Conservation (phyloP, 164 flowering plant genomes). For the Magnolia changhungtana region DNA sequence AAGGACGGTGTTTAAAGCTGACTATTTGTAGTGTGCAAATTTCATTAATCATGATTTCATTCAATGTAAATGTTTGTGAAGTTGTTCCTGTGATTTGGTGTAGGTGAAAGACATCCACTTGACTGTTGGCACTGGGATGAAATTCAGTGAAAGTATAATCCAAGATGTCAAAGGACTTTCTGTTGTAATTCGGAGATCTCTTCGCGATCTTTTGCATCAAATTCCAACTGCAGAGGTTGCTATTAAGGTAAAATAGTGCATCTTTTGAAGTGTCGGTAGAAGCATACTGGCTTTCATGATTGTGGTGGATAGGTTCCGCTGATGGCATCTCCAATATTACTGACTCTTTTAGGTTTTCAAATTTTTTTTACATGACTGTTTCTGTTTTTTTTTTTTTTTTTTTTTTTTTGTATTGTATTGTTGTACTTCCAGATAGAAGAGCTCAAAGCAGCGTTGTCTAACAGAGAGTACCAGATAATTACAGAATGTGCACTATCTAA, state of each 20-base stretch:
- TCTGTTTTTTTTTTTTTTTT: not conserved
- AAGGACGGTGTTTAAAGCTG: not conserved
- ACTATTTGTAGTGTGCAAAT: not conserved
- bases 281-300: not conserved
- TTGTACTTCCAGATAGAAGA: slow-evolving; percentile 52
- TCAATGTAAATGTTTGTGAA: not conserved
- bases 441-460: slow-evolving; percentile 79
- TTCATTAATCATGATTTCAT: not conserved
- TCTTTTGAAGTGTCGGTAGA: not conserved
- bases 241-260: slow-evolving; percentile 48
- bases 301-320: not conserved
- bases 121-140: slow-evolving; percentile 67
- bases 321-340: not conserved
- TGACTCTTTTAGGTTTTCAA: not conserved
- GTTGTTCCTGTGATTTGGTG: slow-evolving; percentile 4
- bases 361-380: not conserved
- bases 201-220: slow-evolving; percentile 84
- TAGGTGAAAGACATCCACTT: slow-evolving; percentile 85
- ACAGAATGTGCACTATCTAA: slow-evolving; percentile 83
- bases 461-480: slow-evolving; percentile 80
- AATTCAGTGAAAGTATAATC: slow-evolving; percentile 77
- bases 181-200: slow-evolving; percentile 70
- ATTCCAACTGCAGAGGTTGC: slow-evolving; percentile 65
- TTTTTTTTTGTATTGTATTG: not conserved
- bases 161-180: slow-evolving; percentile 87